Percentiles rank a stretch among this genome's conserved stretches.
Conservation (phyloP, 768 basidiomycete genomes). For the Arthromyces matolae region DNA sequence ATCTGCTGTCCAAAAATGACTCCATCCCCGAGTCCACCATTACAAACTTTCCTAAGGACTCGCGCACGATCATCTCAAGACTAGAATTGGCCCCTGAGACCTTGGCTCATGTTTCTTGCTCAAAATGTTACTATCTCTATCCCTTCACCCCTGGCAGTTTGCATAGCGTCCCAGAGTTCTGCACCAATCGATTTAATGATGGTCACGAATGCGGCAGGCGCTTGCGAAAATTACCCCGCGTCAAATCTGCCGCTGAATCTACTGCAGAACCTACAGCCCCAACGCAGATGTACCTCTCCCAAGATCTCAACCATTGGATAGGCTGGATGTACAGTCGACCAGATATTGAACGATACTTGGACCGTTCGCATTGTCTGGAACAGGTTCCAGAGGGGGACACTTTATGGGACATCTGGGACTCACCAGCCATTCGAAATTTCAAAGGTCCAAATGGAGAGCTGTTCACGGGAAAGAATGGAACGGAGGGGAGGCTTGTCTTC, state of each 20-base stretch:
- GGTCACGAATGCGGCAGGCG: neutral
- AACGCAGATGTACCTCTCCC: neutral
- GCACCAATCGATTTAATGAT: neutral
- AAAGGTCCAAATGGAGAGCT: slow-evolving; percentile 11
- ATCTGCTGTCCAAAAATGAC: neutral
- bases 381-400: neutral
- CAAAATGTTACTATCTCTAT: neutral
- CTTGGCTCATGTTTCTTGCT: neutral
- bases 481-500: slow-evolving; percentile 21
- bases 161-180: neutral
- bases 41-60: too few species aligned
- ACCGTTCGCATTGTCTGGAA: neutral
- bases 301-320: slow-evolving; percentile 1
- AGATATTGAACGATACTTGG: neutral
- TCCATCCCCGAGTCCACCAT: too few species aligned
- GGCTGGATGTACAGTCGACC: neutral
- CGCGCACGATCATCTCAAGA: neutral
- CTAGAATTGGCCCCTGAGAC: neutral
- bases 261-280: too few species aligned
- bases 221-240: neutral
- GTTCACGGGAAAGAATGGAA: slow-evolving; percentile 16
- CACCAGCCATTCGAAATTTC: neutral
- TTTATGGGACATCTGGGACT: neutral
- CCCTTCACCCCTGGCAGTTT: too few species aligned
- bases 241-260: too few species aligned